Percentiles rank a stretch among this genome's conserved stretches.
Evolutionary conservation across 2,329 filamentous ascomycete genomes (phyloP).

Genomic region (Trichoderma citrinoviride): DNA sequence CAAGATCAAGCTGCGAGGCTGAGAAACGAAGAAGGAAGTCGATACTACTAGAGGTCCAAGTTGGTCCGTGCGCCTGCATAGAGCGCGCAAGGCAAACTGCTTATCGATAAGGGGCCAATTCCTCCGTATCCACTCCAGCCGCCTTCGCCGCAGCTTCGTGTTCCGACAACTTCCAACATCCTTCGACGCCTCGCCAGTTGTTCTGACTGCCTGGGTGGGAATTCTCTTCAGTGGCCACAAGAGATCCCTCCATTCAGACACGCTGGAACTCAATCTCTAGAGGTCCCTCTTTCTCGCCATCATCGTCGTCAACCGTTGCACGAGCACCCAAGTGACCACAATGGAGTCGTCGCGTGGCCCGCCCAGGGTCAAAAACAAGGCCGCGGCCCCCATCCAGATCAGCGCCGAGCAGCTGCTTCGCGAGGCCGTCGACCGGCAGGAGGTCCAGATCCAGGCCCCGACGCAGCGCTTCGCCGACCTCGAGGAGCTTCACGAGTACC

Average conservation of each 20-base stretch:
- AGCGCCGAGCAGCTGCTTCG: conserved; percentile 95
- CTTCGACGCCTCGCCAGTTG: conserved; percentile 28
- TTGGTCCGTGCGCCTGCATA: conserved; percentile 23
- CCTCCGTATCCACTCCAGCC: background rate
- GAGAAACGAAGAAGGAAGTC: conserved; percentile 21
- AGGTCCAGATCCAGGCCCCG: conserved; percentile 80
- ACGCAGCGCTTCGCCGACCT: conserved; percentile 94
- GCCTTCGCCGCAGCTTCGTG: background rate
- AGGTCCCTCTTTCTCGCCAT: background rate
- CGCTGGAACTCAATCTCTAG: background rate
- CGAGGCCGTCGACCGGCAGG: conserved; percentile 95
- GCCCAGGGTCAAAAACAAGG: conserved; percentile 98
- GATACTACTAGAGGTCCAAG: conserved; percentile 20
- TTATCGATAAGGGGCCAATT: conserved; percentile 21
- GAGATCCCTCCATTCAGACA: background rate
- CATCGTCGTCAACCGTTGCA: background rate
- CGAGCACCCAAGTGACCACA: conserved; percentile 30
- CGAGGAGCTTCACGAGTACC: conserved; percentile 96
- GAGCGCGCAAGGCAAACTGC: background rate
- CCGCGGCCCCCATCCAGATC: conserved; percentile 84
- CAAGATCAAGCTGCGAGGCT: conserved; percentile 28
- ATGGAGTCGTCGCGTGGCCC: conserved; percentile 94
- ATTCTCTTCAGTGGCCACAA: background rate
- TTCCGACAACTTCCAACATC: conserved; percentile 18
- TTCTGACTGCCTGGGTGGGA: background rate